phyloP scores from a whole-genome alignment of 192 early-diverging fungal species.

The Coemansia sp. region DNA sequence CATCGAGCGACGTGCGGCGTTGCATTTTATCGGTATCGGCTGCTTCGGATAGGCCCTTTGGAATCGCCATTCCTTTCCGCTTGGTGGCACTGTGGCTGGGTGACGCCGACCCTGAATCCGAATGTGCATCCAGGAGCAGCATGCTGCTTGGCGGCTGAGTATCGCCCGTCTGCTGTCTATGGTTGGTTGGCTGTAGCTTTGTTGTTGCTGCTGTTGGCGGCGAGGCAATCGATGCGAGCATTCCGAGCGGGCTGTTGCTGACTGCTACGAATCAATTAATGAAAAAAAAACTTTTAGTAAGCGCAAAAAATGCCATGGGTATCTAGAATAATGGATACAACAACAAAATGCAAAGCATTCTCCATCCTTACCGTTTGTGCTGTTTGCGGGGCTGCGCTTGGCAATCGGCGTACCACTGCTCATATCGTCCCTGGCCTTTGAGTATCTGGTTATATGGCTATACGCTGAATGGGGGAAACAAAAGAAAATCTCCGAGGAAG shows the following conservation, averaged over 20 bases:
- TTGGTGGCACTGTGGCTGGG: constrained; percentile 46
- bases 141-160: not conserved
- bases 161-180: not conserved
- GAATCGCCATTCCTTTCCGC: constrained; percentile 2
- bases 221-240: constrained; percentile 48
- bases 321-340: not conserved
- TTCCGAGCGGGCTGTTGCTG: constrained; percentile 31
- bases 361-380: not conserved
- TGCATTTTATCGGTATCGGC: not conserved
- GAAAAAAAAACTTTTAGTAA: not conserved
- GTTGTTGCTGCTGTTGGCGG: constrained; percentile 21
- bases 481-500: not conserved
- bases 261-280: constrained; percentile 14
- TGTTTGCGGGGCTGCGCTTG: not conserved
- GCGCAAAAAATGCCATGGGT: not conserved
- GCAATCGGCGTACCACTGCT: constrained; percentile 6
- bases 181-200: not conserved
- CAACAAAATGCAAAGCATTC: not conserved
- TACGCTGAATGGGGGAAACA: not conserved
- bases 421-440: not conserved
- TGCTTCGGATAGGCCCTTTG: not conserved
- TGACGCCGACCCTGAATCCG: constrained; percentile 17
- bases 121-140: not conserved
- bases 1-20: not conserved
- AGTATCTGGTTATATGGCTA: not conserved